Evolutionary conservation across 2,329 filamentous ascomycete species (phyloP).

Genomic region (Rugonectria rugulosa): DNA sequence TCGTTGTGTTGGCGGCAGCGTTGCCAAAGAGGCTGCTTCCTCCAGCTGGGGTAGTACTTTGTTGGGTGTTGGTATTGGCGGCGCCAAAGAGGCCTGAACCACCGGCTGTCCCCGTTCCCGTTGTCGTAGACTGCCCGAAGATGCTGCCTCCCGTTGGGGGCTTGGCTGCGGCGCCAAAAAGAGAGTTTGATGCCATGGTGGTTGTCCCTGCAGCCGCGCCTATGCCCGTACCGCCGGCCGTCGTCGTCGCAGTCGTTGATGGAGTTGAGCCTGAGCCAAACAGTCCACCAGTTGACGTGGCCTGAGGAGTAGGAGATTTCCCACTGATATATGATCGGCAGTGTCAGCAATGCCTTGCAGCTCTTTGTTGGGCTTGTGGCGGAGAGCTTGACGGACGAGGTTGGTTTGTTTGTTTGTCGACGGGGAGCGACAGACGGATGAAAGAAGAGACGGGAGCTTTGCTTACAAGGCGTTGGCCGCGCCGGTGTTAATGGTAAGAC

Average conservation of each 20-base stretch:
- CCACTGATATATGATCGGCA: slow-evolving; percentile 29
- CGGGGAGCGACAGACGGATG: slow-evolving; percentile 16
- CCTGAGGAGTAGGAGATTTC: slow-evolving; percentile 38
- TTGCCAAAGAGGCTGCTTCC: slow-evolving; percentile 43
- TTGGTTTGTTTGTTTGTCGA: slow-evolving; percentile 15
- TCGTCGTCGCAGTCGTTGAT: slow-evolving; percentile 33
- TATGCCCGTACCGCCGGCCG: slow-evolving; percentile 36
- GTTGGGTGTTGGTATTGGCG: slow-evolving; percentile 38
- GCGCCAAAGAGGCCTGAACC: slow-evolving; percentile 43
- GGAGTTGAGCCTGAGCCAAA: slow-evolving; percentile 45
- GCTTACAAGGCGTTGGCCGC: slow-evolving; percentile 60
- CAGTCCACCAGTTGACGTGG: slow-evolving; percentile 46
- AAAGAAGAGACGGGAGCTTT: slow-evolving; percentile 30
- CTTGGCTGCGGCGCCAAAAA: slow-evolving; percentile 31
- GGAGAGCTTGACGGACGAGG: slow-evolving; percentile 7
- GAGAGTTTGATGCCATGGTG: slow-evolving; percentile 47
- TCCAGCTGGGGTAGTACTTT: slow-evolving; percentile 29
- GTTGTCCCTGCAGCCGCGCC: slow-evolving; percentile 33
- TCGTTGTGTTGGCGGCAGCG: slow-evolving; percentile 21
- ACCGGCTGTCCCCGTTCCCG: slow-evolving; percentile 30
- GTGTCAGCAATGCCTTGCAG: slow-evolving; percentile 25
- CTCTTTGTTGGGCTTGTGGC: slow-evolving; percentile 9
- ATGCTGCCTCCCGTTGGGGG: slow-evolving; percentile 31
- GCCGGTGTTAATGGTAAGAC: slow-evolving; percentile 70
- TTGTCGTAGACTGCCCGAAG: slow-evolving; percentile 29